phyloP scores from a whole-genome alignment of 257 asterid species.

The Thymus mandschuricus region DNA sequence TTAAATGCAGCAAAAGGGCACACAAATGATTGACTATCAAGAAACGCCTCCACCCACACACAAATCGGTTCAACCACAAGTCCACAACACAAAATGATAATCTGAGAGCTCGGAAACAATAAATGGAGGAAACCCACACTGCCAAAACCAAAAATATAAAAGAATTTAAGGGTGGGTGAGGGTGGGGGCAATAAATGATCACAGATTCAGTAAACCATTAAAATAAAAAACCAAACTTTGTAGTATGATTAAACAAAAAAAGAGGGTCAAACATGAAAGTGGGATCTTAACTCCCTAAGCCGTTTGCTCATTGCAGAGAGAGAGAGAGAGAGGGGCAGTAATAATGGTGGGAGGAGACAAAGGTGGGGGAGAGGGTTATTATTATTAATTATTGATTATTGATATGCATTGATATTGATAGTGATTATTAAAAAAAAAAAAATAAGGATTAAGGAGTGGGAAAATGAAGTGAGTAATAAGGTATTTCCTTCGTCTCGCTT shows the following conservation, averaged over 20 bases:
- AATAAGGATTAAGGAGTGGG: neutral
- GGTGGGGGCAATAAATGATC: constrained; percentile 35
- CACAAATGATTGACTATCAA: neutral
- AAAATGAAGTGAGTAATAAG: neutral
- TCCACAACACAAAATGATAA: constrained; percentile 17
- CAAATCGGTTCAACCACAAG: constrained; percentile 24
- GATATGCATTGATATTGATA: no score
- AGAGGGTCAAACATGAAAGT: constrained; percentile 16
- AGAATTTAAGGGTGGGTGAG: constrained; percentile 28
- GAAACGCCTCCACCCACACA: neutral
- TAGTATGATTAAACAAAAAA: neutral
- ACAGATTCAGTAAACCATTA: constrained; percentile 28
- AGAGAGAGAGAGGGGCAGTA: neutral
- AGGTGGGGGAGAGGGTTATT: constrained; percentile 30
- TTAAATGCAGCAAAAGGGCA: neutral
- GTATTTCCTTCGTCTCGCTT: no score
- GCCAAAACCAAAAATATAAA: neutral
- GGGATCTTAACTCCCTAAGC: constrained; percentile 12
- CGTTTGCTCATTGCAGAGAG: constrained; percentile 24
- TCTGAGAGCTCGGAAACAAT: constrained; percentile 17
- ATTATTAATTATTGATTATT: neutral
- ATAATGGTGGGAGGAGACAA: constrained; percentile 22
- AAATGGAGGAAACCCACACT: constrained; percentile 33
- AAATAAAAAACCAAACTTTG: neutral
- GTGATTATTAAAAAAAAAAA: neutral